Conservation (phyloP, 345 rosid species). For the Camelina sativa region DNA sequence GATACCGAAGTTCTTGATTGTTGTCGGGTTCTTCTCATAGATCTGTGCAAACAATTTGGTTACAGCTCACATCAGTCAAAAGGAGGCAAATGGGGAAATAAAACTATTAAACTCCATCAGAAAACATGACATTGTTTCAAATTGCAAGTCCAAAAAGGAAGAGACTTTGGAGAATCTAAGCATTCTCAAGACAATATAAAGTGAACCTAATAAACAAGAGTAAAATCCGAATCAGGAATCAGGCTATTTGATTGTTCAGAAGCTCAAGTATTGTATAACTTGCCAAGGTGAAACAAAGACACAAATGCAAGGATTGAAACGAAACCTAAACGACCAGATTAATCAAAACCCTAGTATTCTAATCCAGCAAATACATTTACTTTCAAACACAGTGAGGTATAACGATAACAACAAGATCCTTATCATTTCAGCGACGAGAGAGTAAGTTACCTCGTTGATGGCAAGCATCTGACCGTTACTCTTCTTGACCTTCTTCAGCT, state of each 20-base stretch:
- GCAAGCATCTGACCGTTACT: slow-evolving; percentile 67
- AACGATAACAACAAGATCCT: not conserved
- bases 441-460: slow-evolving; percentile 55
- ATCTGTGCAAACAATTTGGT: slow-evolving; percentile 45
- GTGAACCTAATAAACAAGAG: not conserved
- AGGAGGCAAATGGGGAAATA: not conserved
- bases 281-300: not conserved
- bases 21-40: slow-evolving; percentile 68
- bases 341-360: not conserved
- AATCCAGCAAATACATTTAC: not conserved
- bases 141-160: not conserved
- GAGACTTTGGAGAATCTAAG: not conserved
- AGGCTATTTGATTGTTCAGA: not conserved
- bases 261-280: not conserved
- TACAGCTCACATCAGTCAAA: not conserved
- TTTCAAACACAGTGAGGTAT: not conserved
- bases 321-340: not conserved
- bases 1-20: slow-evolving; percentile 63
- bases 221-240: not conserved
- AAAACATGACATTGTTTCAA: not conserved
- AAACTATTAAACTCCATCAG: not conserved
- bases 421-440: not conserved
- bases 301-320: not conserved
- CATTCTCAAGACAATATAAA: too few species aligned
- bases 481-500: slow-evolving; percentile 63